A percentile compares a stretch with the other conserved stretches of the same genome.
Conservation (phyloP, 352 stramenopile species). For the Globisporangium viniferum region DNA sequence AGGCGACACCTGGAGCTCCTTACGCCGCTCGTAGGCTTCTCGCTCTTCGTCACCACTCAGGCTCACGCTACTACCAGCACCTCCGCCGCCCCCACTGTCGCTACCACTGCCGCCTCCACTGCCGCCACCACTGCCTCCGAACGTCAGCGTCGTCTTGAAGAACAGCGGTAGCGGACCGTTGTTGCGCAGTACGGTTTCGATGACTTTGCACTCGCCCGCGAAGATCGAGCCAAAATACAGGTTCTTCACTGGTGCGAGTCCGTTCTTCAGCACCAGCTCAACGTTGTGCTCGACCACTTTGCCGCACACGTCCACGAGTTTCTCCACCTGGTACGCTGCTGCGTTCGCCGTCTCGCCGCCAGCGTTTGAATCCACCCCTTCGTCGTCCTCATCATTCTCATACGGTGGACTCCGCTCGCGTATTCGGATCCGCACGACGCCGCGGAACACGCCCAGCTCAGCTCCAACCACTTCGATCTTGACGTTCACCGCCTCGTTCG, state of each 20-base stretch:
- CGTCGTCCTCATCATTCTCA: slow-evolving; percentile 17
- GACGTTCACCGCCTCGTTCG: slow-evolving; percentile 33
- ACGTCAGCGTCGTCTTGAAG: slow-evolving; percentile 60
- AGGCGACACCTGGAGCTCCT: slow-evolving; percentile 63
- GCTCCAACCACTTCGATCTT: slow-evolving; percentile 45
- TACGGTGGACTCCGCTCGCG: slow-evolving; percentile 20
- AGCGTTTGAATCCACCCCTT: neutral
- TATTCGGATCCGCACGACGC: slow-evolving; percentile 41
- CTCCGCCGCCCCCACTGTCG: neutral
- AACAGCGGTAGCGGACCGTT: slow-evolving; percentile 66
- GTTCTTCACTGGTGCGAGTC: slow-evolving; percentile 37
- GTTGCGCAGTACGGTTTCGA: slow-evolving; percentile 74
- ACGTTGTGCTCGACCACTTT: slow-evolving; percentile 84
- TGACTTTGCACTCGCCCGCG: slow-evolving; percentile 43
- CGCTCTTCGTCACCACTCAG: slow-evolving; percentile 45
- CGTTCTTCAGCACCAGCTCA: slow-evolving; percentile 62
- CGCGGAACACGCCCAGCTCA: slow-evolving; percentile 37
- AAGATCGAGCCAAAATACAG: slow-evolving; percentile 78
- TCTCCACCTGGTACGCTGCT: slow-evolving; percentile 32
- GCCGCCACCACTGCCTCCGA: slow-evolving; percentile 22
- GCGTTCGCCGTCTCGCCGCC: neutral
- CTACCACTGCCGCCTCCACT: slow-evolving; percentile 8
- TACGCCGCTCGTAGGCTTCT: slow-evolving; percentile 60
- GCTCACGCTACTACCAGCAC: neutral
- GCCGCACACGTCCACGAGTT: slow-evolving; percentile 78